Base-by-base conservation (phyloP, 306 rosid species). In the Fragaria iinumae region DNA sequence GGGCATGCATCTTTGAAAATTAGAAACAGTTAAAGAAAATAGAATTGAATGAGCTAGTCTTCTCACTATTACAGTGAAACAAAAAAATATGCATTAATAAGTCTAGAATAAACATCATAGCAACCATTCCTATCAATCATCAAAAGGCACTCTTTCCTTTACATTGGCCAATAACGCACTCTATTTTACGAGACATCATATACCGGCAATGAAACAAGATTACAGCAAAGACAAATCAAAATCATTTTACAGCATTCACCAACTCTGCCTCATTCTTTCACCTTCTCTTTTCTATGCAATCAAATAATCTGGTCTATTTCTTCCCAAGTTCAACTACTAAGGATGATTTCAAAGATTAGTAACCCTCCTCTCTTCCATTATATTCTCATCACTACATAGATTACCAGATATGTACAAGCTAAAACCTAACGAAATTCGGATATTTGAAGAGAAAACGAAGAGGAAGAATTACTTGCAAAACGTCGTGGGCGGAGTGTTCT, bases 401-500 rank as follows among this genome's bases (percentile, higher is more conserved):
- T 23, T 57, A 23, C 32, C 63, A 50, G 32, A 14, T 14, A 70
- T 70, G 32, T 29, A 29, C 32, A 29, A 29, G 32, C 32, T 29
- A 29, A 29, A 29, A 29, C 32, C 32, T 29, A 29, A 29, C 3
- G 32, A 29, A 29, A 29, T 2, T 29, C 32, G 32, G 32, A 29
- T 29, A 29, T 29, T 29, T 29, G 32, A 29, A 29, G 11, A 23
- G 34, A 17, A 27, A 32, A 5, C 18, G 45, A 71, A 34, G 36
- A 57, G 17, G 66, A 72, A 72, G 72, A 55, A 60, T 62, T 81
- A 91, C 99, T 48, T 75, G 85, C 77, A 88, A 67, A 80, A 95
- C 49, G 52, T 95, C 99, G 29, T 76, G 25, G 71, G 84, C 77
- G 67, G 90, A 83, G 87, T 88, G 96, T 63, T 95, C 99, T 76